phyloP scores from a whole-genome alignment of 371 early-diverging fungal genomes.

The Apophysomyces ossiformis region DNA sequence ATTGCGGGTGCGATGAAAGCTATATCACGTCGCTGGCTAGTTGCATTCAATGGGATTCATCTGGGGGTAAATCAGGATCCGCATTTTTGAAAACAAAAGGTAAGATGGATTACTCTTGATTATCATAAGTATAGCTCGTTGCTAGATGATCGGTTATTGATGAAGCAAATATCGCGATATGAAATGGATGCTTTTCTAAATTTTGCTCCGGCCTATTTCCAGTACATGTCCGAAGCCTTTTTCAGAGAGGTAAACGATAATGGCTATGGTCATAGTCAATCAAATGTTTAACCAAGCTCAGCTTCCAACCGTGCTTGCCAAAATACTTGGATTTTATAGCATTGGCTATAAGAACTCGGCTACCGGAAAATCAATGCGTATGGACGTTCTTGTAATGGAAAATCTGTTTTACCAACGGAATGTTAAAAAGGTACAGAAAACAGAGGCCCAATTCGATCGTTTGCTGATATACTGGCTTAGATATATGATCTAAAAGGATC shows the following conservation, averaged over 20 bases:
- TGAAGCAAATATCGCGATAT: slow-evolving; percentile 89
- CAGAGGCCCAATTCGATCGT: neutral
- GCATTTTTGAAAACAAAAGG: slow-evolving; percentile 88
- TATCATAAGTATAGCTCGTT: neutral
- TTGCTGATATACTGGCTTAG: slow-evolving; percentile 27
- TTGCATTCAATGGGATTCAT: slow-evolving; percentile 85
- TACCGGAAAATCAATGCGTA: slow-evolving; percentile 81
- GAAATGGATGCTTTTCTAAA: slow-evolving; percentile 91
- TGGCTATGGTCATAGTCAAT: neutral
- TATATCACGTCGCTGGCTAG: slow-evolving; percentile 88
- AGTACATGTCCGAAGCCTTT: slow-evolving; percentile 88
- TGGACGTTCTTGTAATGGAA: slow-evolving; percentile 97
- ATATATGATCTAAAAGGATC: slow-evolving; percentile 97
- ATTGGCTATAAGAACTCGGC: slow-evolving; percentile 86
- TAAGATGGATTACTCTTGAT: slow-evolving; percentile 7
- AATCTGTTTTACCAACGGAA: slow-evolving; percentile 91
- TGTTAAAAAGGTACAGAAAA: slow-evolving; percentile 58
- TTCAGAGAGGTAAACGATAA: slow-evolving; percentile 67
- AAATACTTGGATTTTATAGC: slow-evolving; percentile 94
- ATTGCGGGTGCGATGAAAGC: slow-evolving; percentile 82
- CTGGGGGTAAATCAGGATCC: slow-evolving; percentile 94
- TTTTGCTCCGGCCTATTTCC: slow-evolving; percentile 95
- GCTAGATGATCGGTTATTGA: slow-evolving; percentile 87
- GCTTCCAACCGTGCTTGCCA: slow-evolving; percentile 89
- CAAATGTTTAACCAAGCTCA: slow-evolving; percentile 19